These are phyloP conservation scores for Rhizoclosmatium globosum DNA, from an alignment of 192 early-diverging fungal species.

Conservation along the genomic window DNA sequence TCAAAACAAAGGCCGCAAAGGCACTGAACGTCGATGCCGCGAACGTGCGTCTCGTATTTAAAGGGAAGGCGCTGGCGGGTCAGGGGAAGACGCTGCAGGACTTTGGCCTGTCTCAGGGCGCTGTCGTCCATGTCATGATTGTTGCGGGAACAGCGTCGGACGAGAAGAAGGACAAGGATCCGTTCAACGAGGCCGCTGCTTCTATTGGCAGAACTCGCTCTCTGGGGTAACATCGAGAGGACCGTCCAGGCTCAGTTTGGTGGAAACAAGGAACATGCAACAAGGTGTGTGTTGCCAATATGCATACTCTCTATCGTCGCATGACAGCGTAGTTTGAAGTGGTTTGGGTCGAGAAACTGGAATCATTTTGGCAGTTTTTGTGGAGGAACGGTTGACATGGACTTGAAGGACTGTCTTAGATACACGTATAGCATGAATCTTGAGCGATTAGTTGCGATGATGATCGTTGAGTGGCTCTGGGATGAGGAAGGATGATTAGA, in stretches of 20 bases:
- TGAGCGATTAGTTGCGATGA: no score
- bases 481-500: no score
- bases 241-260: neutral
- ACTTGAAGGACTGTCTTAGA: no score
- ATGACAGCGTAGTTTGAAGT: no score
- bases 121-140: slow-evolving; percentile 23
- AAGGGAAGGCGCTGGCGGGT: slow-evolving; percentile 16
- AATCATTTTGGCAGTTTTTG: neutral
- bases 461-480: no score
- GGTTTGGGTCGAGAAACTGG: neutral
- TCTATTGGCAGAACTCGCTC: neutral
- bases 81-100: slow-evolving; percentile 14
- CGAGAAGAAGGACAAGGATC: neutral
- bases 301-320: no score
- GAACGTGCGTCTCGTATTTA: slow-evolving; percentile 23
- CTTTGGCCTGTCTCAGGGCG: slow-evolving; percentile 3
- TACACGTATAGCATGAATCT: no score
- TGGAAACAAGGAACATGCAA: slow-evolving; percentile 11
- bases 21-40: neutral
- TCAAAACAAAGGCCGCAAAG: slow-evolving; percentile 6
- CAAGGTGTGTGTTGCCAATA: slow-evolving; percentile 8
- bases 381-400: no score
- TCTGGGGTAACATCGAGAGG: neutral
- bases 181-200: neutral
- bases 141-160: neutral